These are phyloP conservation scores for Quercus phellos DNA, from an alignment of 331 rosid genomes.

Conservation along the genomic window DNA sequence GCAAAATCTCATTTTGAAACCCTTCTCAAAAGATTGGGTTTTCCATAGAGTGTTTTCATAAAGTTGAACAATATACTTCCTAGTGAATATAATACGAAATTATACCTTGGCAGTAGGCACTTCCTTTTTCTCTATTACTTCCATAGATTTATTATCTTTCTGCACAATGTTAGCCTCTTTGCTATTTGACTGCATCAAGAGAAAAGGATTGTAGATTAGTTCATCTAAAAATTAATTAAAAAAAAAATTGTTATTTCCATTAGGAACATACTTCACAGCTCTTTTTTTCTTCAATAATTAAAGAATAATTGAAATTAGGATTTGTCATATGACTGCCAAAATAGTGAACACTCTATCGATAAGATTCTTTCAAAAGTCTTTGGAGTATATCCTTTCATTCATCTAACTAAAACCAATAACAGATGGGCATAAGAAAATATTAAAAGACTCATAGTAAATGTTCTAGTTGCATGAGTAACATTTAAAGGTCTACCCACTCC, in stretches of 20 bases:
- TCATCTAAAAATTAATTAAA: neutral
- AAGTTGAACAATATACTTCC: neutral
- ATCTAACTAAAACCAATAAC: neutral
- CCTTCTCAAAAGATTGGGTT: neutral
- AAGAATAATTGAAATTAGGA: too few species aligned
- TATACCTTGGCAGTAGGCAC: constrained; percentile 18
- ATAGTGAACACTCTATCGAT: constrained; percentile 7
- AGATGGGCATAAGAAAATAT: neutral
- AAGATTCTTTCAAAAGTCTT: constrained; percentile 20
- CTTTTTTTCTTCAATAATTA: too few species aligned
- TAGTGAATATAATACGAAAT: constrained; percentile 8
- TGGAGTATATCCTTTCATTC: neutral
- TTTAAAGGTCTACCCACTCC: constrained; percentile 18
- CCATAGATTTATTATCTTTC: too few species aligned
- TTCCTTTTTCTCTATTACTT: too few species aligned
- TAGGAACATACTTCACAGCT: neutral
- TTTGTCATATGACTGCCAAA: too few species aligned
- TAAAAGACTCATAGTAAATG: neutral
- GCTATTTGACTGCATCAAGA: constrained; percentile 2
- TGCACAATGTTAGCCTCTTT: too few species aligned
- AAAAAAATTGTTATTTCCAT: too few species aligned
- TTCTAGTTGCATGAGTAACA: neutral
- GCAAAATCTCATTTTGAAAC: neutral
- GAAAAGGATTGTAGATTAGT: too few species aligned
- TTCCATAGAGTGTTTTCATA: too few species aligned